Conservation (phyloP, 768 basidiomycete genomes). For the Boletus insuetus region DNA sequence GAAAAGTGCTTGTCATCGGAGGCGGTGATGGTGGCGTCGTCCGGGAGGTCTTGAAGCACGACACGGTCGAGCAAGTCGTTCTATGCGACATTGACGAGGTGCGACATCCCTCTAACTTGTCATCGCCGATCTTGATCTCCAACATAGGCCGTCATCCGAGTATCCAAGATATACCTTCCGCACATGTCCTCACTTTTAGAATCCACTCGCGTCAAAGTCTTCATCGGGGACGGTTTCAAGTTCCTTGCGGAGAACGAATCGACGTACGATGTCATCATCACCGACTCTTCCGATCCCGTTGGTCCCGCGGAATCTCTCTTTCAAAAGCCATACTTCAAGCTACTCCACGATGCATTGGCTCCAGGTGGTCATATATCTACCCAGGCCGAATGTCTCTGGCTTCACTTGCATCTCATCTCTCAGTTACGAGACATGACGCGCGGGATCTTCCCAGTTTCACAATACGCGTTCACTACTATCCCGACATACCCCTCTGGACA, state of each 20-base stretch:
- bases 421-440: slow-evolving; percentile 68
- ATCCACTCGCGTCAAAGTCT: slow-evolving; percentile 77
- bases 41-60: slow-evolving; percentile 94
- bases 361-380: slow-evolving; percentile 93
- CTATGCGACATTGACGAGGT: slow-evolving; percentile 98
- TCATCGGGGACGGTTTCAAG: slow-evolving; percentile 95
- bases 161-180: slow-evolving; percentile 90
- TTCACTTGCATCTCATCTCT: slow-evolving; percentile 85
- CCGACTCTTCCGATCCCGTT: slow-evolving; percentile 97
- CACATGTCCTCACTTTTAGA: slow-evolving; percentile 86
- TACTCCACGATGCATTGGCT: slow-evolving; percentile 85
- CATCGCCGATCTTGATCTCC: background rate
- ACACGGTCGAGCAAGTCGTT: slow-evolving; percentile 85
- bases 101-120: slow-evolving; percentile 1
- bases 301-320: slow-evolving; percentile 94
- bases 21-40: slow-evolving; percentile 99
- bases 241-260: slow-evolving; percentile 86
- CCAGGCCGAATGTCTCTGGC: slow-evolving; percentile 94
- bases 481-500: slow-evolving; percentile 99
- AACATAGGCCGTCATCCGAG: slow-evolving; percentile 82
- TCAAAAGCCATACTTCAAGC: slow-evolving; percentile 95
- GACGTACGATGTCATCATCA: slow-evolving; percentile 96
- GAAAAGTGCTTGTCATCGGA: slow-evolving; percentile 94
- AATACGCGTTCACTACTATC: slow-evolving; percentile 95
- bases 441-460: slow-evolving; percentile 72